These are phyloP conservation scores for Solanum medicagineum DNA, from an alignment of 257 asterid genomes.

Conservation along the genomic window DNA sequence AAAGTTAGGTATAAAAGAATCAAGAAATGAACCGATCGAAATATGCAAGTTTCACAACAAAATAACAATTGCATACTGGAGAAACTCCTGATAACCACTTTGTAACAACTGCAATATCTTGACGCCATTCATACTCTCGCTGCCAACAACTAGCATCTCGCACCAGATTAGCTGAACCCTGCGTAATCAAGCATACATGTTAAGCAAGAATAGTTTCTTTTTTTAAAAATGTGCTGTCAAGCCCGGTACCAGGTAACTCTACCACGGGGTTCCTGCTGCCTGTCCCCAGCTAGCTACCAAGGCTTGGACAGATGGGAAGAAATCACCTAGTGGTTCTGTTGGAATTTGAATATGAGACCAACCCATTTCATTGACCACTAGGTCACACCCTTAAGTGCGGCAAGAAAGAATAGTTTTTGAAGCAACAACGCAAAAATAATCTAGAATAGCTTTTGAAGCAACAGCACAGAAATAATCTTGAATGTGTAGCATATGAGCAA, in stretches of 20 bases:
- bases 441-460: not conserved
- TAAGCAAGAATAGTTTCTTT: not conserved
- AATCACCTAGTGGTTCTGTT: not conserved
- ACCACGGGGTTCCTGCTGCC: not conserved
- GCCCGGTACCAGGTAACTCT: not conserved
- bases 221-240: not conserved
- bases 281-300: not conserved
- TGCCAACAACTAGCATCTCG: conserved; percentile 97
- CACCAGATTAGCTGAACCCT: conserved; percentile 86
- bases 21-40: conserved; percentile 10
- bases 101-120: conserved; percentile 95
- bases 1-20: conserved; percentile 28
- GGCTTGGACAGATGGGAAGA: not conserved
- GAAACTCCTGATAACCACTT: conserved; percentile 98
- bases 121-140: conserved; percentile 96
- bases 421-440: not conserved
- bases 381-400: not conserved
- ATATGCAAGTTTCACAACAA: not conserved
- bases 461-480: not conserved
- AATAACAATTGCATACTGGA: conserved; percentile 53
- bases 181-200: conserved; percentile 13
- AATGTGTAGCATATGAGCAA: not conserved
- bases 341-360: not conserved
- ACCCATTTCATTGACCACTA: not conserved
- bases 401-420: not conserved